Conservation (phyloP, 768 basidiomycete species). For the Lentinula sp. region DNA sequence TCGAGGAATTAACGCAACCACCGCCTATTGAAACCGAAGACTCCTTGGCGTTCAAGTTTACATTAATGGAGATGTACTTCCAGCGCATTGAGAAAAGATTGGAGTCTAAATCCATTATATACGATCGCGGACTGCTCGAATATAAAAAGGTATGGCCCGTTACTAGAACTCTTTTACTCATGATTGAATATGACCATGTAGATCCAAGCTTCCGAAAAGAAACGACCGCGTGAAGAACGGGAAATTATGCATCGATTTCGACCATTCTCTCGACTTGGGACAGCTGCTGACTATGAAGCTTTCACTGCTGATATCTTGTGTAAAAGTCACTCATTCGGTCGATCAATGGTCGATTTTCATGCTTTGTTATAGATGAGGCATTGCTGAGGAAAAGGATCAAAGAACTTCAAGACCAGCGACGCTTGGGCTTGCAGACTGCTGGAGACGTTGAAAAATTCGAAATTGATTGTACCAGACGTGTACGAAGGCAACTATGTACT, state of each 20-base stretch:
- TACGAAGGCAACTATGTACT: slow-evolving; percentile 27
- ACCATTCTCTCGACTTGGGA: slow-evolving; percentile 87
- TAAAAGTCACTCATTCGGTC: slow-evolving; percentile 30
- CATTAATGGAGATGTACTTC: slow-evolving; percentile 85
- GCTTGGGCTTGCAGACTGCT: slow-evolving; percentile 74
- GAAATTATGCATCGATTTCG: slow-evolving; percentile 86
- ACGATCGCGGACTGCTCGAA: slow-evolving; percentile 85
- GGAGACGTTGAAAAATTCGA: slow-evolving; percentile 94
- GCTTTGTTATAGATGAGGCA: slow-evolving; percentile 63
- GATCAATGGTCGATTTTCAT: not conserved
- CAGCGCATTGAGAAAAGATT: slow-evolving; percentile 82
- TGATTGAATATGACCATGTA: slow-evolving; percentile 22
- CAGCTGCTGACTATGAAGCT: slow-evolving; percentile 84
- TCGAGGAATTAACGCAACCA: slow-evolving; percentile 64
- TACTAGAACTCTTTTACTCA: not conserved
- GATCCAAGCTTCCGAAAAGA: slow-evolving; percentile 92
- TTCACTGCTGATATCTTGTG: slow-evolving; percentile 88
- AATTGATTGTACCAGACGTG: slow-evolving; percentile 64
- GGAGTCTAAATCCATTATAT: slow-evolving; percentile 85
- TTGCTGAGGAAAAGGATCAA: slow-evolving; percentile 82
- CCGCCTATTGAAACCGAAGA: slow-evolving; percentile 79
- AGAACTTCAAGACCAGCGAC: slow-evolving; percentile 87
- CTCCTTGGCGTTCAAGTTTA: slow-evolving; percentile 84
- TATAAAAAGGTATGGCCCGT: slow-evolving; percentile 79
- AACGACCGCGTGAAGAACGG: slow-evolving; percentile 83